Evolutionary conservation across 2,329 filamentous ascomycete species (phyloP).

Genomic region (Pseudogymnoascus sp.): DNA sequence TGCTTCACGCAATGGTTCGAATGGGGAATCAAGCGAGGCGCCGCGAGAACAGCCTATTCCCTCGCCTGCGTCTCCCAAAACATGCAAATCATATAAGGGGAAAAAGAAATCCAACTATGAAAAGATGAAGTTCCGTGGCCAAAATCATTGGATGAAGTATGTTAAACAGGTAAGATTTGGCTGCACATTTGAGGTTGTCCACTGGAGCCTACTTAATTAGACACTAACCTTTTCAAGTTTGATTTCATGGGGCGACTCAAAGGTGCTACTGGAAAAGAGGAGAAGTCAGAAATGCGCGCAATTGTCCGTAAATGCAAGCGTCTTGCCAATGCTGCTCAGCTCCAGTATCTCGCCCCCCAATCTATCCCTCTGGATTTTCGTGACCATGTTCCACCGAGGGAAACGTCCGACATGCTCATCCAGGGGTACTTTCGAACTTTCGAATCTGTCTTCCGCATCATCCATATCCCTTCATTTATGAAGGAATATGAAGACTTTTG

Average conservation of each 20-base stretch:
- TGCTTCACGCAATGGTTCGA: not conserved
- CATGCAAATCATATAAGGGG: not conserved
- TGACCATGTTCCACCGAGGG: not conserved
- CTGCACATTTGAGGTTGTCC: not conserved
- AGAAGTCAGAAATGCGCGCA: not conserved
- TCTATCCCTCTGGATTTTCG: constrained; percentile 4
- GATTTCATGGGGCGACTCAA: not conserved
- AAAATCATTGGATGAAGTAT: constrained; percentile 23
- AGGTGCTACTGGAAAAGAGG: not conserved
- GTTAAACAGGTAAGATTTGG: constrained; percentile 16
- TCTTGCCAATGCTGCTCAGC: not conserved
- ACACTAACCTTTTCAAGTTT: not conserved
- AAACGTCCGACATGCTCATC: not conserved
- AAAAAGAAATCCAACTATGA: constrained; percentile 9
- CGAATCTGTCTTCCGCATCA: constrained; percentile 34
- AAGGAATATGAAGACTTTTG: constrained; percentile 34
- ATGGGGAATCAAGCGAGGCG: not conserved
- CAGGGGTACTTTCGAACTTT: constrained; percentile 33
- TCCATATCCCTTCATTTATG: constrained; percentile 37
- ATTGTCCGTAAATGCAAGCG: not conserved
- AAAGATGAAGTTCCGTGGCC: constrained; percentile 22
- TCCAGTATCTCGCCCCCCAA: not conserved
- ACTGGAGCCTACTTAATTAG: not conserved
- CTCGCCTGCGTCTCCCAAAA: not conserved
- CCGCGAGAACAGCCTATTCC: not conserved